These are phyloP conservation scores for Sarocladium oryzae DNA, from an alignment of 2,329 filamentous ascomycete species.

Conservation along the genomic window DNA sequence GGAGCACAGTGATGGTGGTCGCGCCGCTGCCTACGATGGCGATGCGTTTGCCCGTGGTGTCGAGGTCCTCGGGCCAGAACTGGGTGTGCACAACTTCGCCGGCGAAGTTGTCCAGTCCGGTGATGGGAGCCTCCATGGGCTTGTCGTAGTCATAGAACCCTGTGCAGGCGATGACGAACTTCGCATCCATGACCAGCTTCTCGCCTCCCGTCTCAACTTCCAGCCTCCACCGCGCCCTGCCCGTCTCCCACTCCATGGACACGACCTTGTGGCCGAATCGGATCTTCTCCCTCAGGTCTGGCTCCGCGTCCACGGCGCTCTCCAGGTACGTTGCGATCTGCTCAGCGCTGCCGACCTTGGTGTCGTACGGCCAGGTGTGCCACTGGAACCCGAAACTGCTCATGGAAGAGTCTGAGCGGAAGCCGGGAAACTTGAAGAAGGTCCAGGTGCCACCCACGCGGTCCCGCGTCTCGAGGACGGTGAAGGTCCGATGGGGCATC, in stretches of 20 bases:
- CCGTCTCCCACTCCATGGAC: conserved; percentile 43
- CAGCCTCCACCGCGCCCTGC: conserved; percentile 47
- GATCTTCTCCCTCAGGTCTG: conserved; percentile 46
- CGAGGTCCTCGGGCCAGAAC: conserved; percentile 63
- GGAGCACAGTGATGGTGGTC: conserved; percentile 69
- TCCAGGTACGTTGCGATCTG: conserved; percentile 45
- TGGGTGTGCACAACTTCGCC: conserved; percentile 61
- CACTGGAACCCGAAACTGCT: conserved; percentile 58
- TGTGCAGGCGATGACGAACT: conserved; percentile 49
- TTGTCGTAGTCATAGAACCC: conserved; percentile 66
- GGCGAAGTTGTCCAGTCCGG: conserved; percentile 57
- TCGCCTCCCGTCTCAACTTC: conserved; percentile 25
- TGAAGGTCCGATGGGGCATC: conserved; percentile 48
- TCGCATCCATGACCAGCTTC: conserved; percentile 30
- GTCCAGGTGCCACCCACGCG: conserved; percentile 68
- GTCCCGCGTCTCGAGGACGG: conserved; percentile 58
- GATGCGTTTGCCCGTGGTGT: conserved; percentile 58
- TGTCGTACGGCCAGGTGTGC: conserved; percentile 55
- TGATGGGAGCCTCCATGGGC: conserved; percentile 52
- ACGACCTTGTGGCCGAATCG: conserved; percentile 40
- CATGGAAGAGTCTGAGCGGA: conserved; percentile 56
- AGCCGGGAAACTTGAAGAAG: conserved; percentile 66
- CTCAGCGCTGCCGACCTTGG: conserved; percentile 42
- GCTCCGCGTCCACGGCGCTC: conserved; percentile 34
- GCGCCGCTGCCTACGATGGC: conserved; percentile 69